Evolutionary conservation across 2,329 filamentous ascomycete genomes (phyloP).

Genomic region (Tolypocladium inflatum): DNA sequence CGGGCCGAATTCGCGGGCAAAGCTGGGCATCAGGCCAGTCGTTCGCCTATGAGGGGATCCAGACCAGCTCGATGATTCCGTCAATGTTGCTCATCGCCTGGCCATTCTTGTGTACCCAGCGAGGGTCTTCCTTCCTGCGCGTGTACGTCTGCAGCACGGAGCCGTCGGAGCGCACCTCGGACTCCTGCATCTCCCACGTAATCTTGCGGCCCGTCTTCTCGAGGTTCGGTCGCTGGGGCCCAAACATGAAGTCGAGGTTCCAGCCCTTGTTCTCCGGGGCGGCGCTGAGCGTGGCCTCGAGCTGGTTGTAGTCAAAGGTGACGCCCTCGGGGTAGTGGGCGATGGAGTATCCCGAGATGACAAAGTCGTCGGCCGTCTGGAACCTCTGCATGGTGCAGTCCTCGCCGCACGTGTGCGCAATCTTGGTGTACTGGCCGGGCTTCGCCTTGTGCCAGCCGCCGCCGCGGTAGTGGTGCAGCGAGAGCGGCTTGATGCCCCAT

Average conservation of each 20-base stretch:
- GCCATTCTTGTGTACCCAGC: conserved; percentile 39
- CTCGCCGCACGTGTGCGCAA: conserved; percentile 50
- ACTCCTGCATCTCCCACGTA: conserved; percentile 44
- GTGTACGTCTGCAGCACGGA: conserved; percentile 44
- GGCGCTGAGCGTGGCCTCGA: conserved; percentile 43
- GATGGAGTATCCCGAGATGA: conserved; percentile 52
- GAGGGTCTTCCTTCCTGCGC: conserved; percentile 39
- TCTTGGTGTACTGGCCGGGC: conserved; percentile 46
- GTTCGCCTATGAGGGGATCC: conserved; percentile 29
- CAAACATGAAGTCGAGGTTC: conserved; percentile 42
- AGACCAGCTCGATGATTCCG: conserved; percentile 47
- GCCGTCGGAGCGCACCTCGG: conserved; percentile 35
- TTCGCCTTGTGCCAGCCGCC: conserved; percentile 45
- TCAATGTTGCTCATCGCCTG: conserved; percentile 42
- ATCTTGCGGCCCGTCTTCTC: conserved; percentile 40
- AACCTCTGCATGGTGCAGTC: conserved; percentile 52
- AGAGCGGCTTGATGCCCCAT: conserved; percentile 48
- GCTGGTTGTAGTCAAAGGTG: conserved; percentile 37
- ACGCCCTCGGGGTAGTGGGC: conserved; percentile 45
- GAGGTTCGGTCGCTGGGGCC: conserved; percentile 37
- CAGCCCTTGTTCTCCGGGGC: conserved; percentile 37
- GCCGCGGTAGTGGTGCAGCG: conserved; percentile 56
- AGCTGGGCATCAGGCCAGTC: not conserved
- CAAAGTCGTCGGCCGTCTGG: conserved; percentile 40
- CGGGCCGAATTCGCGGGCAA: not conserved